Evolutionary conservation across 1,284 basidiomycete species (phyloP), one percentile per base, ranked within the genome.

Genomic region (Leccinum subspadiceum): DNA sequence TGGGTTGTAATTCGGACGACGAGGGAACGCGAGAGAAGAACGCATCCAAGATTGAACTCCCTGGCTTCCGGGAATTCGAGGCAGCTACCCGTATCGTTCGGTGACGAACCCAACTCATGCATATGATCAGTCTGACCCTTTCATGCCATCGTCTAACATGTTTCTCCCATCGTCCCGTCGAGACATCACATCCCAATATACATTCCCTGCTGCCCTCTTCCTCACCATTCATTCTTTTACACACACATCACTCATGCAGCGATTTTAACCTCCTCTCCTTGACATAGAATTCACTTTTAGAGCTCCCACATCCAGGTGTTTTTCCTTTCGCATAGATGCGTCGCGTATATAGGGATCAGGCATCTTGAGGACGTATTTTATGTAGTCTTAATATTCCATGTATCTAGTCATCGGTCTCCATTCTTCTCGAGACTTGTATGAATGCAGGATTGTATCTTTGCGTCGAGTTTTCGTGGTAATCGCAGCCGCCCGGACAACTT

Each of bases 281-380:
- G 39, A 60, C 60, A 64, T 73, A 70, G 71, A 70, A 50, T 60
- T 60, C 49, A 60, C 46, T 48, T 20, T 54, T 68, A 70, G 67
- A 71, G 22, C 58, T 49, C 39, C 56, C 56, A 62, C 59, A 57
- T 65, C 54, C 60, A 57, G 33, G 5, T 62, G 29, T 20, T 59
- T 53, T 65, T 63, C 62, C 59, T 56, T 51, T 59, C 41, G 53
- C 66, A 61, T 72, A 71, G 70, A 72, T 71, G 69, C 65, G 69
- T 68, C 65, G 63, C 67, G 56, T 69, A 69, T 67, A 64, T 70
- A 73, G 60, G 67, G 73, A 75, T 75, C 70, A 68, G 70, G 66
- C 65, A 72, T 73, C 70, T 72, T 74, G 68, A 66, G 66, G 72
- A 73, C 66, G 69, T 72, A 75, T 74, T 69, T 69, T 72, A 72